These are phyloP conservation scores for Rubroboletus satanas DNA, from an alignment of 768 basidiomycete genomes.

Conservation along the genomic window DNA sequence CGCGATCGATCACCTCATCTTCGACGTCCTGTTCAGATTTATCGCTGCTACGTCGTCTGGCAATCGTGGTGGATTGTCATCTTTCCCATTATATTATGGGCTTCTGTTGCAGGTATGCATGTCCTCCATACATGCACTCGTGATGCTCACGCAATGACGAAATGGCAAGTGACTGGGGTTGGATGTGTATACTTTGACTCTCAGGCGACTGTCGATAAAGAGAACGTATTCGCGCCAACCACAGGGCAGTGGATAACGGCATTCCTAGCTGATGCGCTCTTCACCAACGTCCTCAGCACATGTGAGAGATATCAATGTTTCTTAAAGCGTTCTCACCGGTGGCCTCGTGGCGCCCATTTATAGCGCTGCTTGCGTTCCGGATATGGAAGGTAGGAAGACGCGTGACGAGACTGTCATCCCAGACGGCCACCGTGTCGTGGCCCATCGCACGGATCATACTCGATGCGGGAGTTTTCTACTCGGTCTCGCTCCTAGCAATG, in stretches of 20 bases:
- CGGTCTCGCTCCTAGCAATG: constrained; percentile 18
- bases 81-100: constrained; percentile 19
- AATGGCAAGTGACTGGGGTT: constrained; percentile 10
- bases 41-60: constrained; percentile 30
- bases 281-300: constrained; percentile 21
- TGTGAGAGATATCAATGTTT: constrained; percentile 1
- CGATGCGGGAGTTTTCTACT: constrained; percentile 24
- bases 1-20: neutral
- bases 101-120: constrained; percentile 6
- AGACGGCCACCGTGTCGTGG: constrained; percentile 7
- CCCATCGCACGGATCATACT: constrained; percentile 23
- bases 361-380: constrained; percentile 24
- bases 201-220: constrained; percentile 1
- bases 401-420: neutral
- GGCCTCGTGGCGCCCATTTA: neutral
- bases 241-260: constrained; percentile 23
- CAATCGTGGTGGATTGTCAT: constrained; percentile 16
- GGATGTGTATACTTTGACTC: constrained; percentile 18
- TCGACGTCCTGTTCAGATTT: constrained; percentile 14
- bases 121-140: too few relatives aligned
- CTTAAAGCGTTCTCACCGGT: neutral
- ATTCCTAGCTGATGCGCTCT: constrained; percentile 18
- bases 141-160: neutral
- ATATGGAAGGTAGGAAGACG: constrained; percentile 22
- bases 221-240: constrained; percentile 14